Evolutionary conservation across 129 eudicot genomes (phyloP).

Genomic region (Artemisia annua): DNA sequence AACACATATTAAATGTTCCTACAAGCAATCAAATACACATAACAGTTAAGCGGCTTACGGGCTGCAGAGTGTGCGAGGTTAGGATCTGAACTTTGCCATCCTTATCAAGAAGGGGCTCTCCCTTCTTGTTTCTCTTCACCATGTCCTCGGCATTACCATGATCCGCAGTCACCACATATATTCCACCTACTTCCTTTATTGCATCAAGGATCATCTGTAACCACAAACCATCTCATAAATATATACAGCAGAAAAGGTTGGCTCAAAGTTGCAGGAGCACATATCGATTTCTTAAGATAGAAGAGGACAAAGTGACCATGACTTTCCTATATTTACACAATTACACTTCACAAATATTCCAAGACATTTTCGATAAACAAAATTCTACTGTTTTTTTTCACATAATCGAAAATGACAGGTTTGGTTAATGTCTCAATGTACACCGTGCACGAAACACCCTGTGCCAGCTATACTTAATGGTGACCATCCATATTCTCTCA

Average conservation of each 20-base stretch:
- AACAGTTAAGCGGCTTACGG: constrained; percentile 44
- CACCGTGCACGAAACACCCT: no score
- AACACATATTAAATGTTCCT: neutral
- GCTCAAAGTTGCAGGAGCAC: no score
- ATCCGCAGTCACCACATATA: constrained; percentile 82
- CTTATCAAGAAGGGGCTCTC: constrained; percentile 78
- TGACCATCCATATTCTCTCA: no score
- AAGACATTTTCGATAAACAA: no score
- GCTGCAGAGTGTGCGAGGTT: constrained; percentile 84
- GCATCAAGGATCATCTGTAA: constrained; percentile 80
- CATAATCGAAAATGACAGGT: no score
- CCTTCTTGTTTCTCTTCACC: constrained; percentile 93
- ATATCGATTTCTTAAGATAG: no score
- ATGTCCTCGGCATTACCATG: constrained; percentile 98
- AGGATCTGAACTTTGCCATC: constrained; percentile 77
- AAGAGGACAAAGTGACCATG: no score
- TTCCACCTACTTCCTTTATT: constrained; percentile 86
- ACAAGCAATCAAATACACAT: neutral
- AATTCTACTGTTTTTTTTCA: no score
- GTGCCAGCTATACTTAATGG: no score
- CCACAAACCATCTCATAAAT: constrained; percentile 1
- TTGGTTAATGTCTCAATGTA: no score
- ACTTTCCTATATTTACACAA: no score
- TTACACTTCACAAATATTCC: no score
- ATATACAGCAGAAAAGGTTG: neutral